Percentiles rank a stretch among this genome's conserved stretches.
phyloP scores from a whole-genome alignment of 805 yeast genomes.

The Dipodascus albidus region DNA sequence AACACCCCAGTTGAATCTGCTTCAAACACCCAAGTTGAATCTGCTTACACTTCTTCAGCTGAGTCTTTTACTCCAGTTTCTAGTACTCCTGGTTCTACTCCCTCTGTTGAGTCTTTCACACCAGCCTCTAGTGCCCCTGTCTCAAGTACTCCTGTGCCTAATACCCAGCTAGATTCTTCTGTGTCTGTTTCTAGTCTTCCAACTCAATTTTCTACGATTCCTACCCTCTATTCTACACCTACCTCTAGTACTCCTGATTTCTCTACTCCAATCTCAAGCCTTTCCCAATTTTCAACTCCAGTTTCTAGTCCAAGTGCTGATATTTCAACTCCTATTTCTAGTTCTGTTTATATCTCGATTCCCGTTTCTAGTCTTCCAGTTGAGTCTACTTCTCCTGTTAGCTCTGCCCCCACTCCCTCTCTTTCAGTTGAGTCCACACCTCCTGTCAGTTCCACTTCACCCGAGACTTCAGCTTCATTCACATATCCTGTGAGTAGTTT shows the following conservation, averaged over 20 bases:
- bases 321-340: background rate
- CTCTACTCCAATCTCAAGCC: too few species aligned
- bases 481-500: too few species aligned
- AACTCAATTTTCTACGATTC: too few species aligned
- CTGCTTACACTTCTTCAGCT: background rate
- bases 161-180: too few species aligned
- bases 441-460: background rate
- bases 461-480: too few species aligned
- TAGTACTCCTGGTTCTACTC: too few species aligned
- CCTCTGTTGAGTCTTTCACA: background rate
- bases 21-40: background rate
- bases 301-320: background rate
- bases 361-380: constrained; percentile 1
- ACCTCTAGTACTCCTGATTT: too few species aligned
- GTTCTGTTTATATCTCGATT: too few species aligned
- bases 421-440: background rate
- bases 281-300: too few species aligned
- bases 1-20: background rate
- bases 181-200: too few species aligned
- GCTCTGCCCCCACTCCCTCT: background rate
- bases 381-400: background rate
- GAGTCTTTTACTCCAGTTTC: background rate
- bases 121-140: background rate
- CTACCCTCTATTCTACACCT: too few species aligned
- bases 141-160: too few species aligned